phyloP scores from a whole-genome alignment of 2,329 filamentous ascomycete genomes.

The Fusarium xylarioides region DNA sequence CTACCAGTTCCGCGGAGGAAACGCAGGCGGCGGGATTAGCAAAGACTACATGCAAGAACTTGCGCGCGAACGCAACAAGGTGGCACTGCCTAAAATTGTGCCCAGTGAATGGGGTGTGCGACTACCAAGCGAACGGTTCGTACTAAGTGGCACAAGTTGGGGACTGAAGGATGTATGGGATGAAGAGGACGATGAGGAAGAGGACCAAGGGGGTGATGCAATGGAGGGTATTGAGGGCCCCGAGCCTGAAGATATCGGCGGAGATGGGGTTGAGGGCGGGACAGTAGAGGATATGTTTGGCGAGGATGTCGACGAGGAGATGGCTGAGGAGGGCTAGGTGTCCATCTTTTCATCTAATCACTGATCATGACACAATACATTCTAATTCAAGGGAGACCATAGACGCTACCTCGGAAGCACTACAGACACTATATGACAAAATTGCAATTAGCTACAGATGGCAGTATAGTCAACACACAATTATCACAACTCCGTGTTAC shows the following conservation, averaged over 20 bases:
- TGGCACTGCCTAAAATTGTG: constrained; percentile 69
- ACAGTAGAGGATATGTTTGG: constrained; percentile 65
- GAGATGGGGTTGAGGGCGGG: constrained; percentile 59
- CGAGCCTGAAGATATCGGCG: constrained; percentile 54
- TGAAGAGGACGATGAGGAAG: constrained; percentile 56
- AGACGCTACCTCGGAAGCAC: not conserved
- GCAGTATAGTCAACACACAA: constrained; percentile 29
- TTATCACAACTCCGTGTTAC: constrained; percentile 46
- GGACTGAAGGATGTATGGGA: constrained; percentile 69
- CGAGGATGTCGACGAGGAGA: constrained; percentile 65
- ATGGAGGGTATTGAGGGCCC: constrained; percentile 59
- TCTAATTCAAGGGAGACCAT: not conserved
- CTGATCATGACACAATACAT: not conserved
- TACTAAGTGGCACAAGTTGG: constrained; percentile 73
- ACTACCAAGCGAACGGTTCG: constrained; percentile 73
- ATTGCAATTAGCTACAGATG: not conserved
- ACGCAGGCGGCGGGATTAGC: constrained; percentile 62
- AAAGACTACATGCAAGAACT: constrained; percentile 83
- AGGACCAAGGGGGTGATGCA: constrained; percentile 53
- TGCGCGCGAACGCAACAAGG: constrained; percentile 75
- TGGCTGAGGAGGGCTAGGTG: constrained; percentile 55
- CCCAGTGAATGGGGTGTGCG: constrained; percentile 74
- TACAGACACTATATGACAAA: not conserved
- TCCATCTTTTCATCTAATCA: constrained; percentile 4
- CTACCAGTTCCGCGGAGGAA: constrained; percentile 72